Percentiles rank a stretch among this genome's conserved stretches.
These are phyloP conservation scores for Eucalyptus cladocalyx DNA, from an alignment of 345 rosid species.

Conservation along the genomic window DNA sequence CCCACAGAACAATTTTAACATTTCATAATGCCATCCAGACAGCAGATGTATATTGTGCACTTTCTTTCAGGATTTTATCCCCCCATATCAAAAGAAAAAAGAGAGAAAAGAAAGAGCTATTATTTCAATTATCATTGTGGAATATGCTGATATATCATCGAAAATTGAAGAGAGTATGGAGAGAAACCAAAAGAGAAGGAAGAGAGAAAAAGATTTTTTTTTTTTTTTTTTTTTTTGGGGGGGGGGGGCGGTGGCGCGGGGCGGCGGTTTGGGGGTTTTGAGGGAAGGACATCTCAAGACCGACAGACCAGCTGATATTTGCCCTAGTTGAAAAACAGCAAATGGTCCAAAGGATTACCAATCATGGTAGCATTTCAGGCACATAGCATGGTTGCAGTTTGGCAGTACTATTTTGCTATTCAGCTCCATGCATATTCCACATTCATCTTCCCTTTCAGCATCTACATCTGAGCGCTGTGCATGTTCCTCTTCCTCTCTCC, in stretches of 20 bases:
- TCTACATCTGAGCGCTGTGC: conserved; percentile 16
- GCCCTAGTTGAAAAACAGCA: background rate
- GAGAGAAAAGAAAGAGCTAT: background rate
- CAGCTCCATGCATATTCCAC: conserved; percentile 68
- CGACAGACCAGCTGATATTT: background rate
- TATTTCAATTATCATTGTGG: background rate
- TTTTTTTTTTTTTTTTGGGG: too few relatives aligned
- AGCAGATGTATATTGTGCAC: background rate
- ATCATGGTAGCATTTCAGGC: conserved; percentile 57
- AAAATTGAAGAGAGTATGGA: background rate
- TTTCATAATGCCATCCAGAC: background rate
- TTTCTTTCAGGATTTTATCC: background rate
- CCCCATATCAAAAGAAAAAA: background rate
- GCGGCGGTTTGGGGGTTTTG: too few relatives aligned
- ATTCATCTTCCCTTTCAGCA: conserved; percentile 55
- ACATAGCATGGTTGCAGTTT: conserved; percentile 52
- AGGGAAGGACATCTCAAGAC: background rate
- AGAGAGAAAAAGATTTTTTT: too few relatives aligned
- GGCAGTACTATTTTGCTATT: conserved; percentile 51
- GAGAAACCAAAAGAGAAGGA: background rate
- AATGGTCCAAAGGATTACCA: conserved; percentile 18
- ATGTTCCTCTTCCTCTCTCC: conserved; percentile 30
- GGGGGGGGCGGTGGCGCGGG: too few relatives aligned
- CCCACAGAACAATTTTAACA: background rate
- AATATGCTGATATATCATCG: background rate